Conservation (phyloP, 139 green algal genomes). For the Chlorella sp. region DNA sequence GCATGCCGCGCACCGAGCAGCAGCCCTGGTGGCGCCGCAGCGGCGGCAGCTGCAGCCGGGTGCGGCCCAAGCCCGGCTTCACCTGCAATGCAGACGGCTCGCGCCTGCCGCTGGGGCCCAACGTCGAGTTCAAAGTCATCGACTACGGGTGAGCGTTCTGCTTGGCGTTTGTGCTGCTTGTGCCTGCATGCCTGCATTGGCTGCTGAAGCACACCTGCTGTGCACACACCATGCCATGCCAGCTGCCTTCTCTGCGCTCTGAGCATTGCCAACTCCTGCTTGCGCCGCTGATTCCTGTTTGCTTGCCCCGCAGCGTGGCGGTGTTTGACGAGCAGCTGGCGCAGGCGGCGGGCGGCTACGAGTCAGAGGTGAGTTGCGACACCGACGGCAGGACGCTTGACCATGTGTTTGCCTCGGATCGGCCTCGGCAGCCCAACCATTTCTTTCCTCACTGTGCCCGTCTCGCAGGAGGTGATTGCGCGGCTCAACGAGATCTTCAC, state of each 20-base stretch:
- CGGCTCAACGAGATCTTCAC: conserved; percentile 40
- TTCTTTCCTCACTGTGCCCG: too few species aligned
- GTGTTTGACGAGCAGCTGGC: conserved; percentile 38
- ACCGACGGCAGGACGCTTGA: too few species aligned
- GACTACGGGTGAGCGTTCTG: conserved; percentile 42
- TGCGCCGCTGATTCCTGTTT: too few species aligned
- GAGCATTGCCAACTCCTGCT: too few species aligned
- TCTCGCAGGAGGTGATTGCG: conserved; percentile 9
- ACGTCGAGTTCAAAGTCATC: conserved; percentile 51
- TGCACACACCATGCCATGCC: too few species aligned
- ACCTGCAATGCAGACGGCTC: conserved; percentile 29
- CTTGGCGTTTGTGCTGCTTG: too few species aligned
- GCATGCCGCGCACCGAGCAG: too few species aligned
- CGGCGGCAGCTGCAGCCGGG: neutral
- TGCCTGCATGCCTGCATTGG: too few species aligned
- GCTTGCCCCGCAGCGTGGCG: neutral
- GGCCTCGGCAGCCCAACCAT: too few species aligned
- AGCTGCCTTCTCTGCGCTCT: too few species aligned
- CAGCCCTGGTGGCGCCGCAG: conserved; percentile 3
- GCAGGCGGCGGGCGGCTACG: conserved; percentile 22
- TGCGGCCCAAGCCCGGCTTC: conserved; percentile 15
- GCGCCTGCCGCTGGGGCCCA: conserved; percentile 37
- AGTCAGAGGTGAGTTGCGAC: conserved; percentile 29
- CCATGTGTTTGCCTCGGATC: too few species aligned
- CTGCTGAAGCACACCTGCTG: too few species aligned